A percentile compares a stretch with the other conserved stretches of the same genome.
Conservation (phyloP, 208 protist species). For the Trypanosoma conorhini region DNA sequence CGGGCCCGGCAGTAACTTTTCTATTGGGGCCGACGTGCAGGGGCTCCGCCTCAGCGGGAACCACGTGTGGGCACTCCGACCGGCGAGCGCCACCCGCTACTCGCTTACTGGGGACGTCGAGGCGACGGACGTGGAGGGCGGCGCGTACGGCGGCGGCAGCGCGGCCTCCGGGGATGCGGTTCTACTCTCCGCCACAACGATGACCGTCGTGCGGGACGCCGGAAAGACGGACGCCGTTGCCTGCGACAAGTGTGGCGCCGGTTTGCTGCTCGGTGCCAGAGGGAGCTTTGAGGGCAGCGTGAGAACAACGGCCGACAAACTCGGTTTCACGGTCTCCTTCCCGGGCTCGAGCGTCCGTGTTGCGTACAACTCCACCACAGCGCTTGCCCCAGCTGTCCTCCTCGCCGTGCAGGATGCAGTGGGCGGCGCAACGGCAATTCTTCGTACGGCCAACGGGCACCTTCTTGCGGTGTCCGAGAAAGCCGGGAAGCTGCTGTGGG, state of each 20-base stretch:
- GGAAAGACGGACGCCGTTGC: slow-evolving; percentile 1
- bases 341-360: slow-evolving; percentile 11
- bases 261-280: slow-evolving; percentile 2
- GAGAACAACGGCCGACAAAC: background rate
- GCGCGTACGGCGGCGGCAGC: too few relatives aligned
- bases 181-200: background rate
- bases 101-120: slow-evolving; percentile 17
- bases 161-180: slow-evolving; percentile 10
- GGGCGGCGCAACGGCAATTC: slow-evolving; percentile 34
- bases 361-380: slow-evolving; percentile 5
- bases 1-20: background rate
- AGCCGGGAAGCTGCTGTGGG: slow-evolving; percentile 45
- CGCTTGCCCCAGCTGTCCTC: slow-evolving; percentile 18
- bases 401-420: slow-evolving; percentile 13
- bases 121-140: slow-evolving; percentile 3
- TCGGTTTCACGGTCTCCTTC: slow-evolving; percentile 18
- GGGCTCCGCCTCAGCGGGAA: slow-evolving; percentile 5
- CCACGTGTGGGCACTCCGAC: slow-evolving; percentile 20
- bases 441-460: slow-evolving; percentile 60
- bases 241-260: slow-evolving; percentile 14
- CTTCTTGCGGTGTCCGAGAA: slow-evolving; percentile 51
- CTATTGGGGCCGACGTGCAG: slow-evolving; percentile 6
- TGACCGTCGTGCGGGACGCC: slow-evolving; percentile 10
- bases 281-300: slow-evolving; percentile 22
- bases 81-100: slow-evolving; percentile 12